Base-by-base conservation (phyloP, 805 yeast genomes). In the Clavispora fructus region DNA sequence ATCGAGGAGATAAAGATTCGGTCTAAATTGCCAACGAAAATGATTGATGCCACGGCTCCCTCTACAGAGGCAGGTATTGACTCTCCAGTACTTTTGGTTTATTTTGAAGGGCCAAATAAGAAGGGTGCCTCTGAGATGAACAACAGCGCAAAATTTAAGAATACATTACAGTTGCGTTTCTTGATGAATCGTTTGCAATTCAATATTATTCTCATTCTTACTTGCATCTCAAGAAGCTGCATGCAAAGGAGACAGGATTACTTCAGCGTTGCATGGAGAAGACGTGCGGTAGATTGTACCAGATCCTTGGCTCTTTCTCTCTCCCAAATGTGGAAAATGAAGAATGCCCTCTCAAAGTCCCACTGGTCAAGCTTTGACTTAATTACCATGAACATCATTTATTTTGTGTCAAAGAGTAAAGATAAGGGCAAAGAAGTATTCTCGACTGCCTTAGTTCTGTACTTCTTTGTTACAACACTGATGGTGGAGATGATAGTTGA, bases 141-240 rank as follows among this genome's bases (percentile, higher is more conserved):
- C 35, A 75, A 79, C 0, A 71, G 80, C 35, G 78, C 85, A 0
- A 82, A 80, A 53, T 80, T 70, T 63, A 85, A 85, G 51, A 86
- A 85, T 55, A 65, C 84, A 0, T 63, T 78, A 2, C 80, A 82
- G 50, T 59, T 82, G 10, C 71, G 89, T 44, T 71, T 71, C 49
- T 69, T 82, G 33, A 61, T 71, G 29, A 69, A 74, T 42, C 69
- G 78, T 29, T 61, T 80, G 26, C 84, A 80, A 51, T 64, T 72
- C 7, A 64, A 71, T 28, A 61, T 73, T 2, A 53, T 78, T 1
- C 64, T 68, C 31, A 50, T 77, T 2, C 70, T 76, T 41, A 64
- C 73, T 42, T 67, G 77, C 7, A 52, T 79, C 23, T 62, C 75
- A 7, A 65, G 75, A 45, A 58, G 79, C 11, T 69, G 78, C 17